Percentiles rank a stretch among this genome's conserved stretches.
These are phyloP conservation scores for Musa troglodytarum DNA, from an alignment of 176 grass and related monocot species.

Conservation along the genomic window DNA sequence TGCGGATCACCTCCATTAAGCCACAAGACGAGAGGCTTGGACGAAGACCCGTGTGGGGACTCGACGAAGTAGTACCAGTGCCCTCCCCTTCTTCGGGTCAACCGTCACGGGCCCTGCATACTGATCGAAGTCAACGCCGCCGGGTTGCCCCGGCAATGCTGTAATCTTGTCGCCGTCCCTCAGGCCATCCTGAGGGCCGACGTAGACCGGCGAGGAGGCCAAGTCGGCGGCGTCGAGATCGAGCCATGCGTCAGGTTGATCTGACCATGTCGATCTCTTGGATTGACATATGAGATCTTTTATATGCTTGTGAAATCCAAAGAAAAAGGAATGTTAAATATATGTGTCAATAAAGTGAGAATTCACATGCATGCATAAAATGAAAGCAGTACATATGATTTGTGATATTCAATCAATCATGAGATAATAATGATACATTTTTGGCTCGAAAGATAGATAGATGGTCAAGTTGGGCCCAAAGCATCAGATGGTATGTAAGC, in stretches of 20 bases:
- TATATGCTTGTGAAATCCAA: no score
- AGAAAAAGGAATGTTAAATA: no score
- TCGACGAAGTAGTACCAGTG: conserved; percentile 64
- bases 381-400: no score
- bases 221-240: neutral
- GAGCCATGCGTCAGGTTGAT: neutral
- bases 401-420: no score
- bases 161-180: conserved; percentile 43
- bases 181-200: conserved; percentile 12
- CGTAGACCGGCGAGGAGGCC: neutral
- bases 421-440: no score
- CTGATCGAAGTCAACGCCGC: conserved; percentile 41
- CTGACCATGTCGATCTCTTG: neutral
- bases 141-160: conserved; percentile 49
- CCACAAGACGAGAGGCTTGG: conserved; percentile 49
- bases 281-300: no score
- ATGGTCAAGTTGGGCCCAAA: no score
- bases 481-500: no score
- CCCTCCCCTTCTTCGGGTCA: conserved; percentile 31
- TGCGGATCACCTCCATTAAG: conserved; percentile 40
- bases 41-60: conserved; percentile 24
- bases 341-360: no score
- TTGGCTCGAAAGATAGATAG: no score
- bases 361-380: no score
- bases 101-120: conserved; percentile 54